Evolutionary conservation across 768 basidiomycete species (phyloP).

Genomic region (Chalciporus piperatus): DNA sequence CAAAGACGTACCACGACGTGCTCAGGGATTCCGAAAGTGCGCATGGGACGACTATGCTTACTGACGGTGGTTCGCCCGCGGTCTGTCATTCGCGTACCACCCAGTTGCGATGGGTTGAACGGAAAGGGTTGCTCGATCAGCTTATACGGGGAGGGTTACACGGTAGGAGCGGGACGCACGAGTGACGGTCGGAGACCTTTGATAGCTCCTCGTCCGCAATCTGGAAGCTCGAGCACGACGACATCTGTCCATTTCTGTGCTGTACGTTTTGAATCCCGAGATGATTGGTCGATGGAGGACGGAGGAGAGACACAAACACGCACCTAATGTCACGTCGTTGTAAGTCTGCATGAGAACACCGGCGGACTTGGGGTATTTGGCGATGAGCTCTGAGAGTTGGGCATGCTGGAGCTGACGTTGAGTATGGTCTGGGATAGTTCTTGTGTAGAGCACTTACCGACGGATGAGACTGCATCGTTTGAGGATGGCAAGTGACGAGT

Average conservation of each 20-base stretch:
- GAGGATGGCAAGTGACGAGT: too few relatives aligned
- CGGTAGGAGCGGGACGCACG: conserved; percentile 31
- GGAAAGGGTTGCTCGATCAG: neutral
- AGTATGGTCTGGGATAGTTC: neutral
- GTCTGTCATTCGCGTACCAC: conserved; percentile 33
- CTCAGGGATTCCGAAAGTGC: conserved; percentile 64
- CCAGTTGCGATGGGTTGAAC: neutral
- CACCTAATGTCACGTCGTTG: conserved; percentile 69
- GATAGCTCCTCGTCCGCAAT: conserved; percentile 54
- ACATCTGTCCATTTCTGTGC: conserved; percentile 74
- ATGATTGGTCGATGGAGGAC: neutral
- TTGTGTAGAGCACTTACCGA: conserved; percentile 15
- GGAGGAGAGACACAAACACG: conserved; percentile 1
- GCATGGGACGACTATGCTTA: conserved; percentile 57
- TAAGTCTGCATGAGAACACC: conserved; percentile 70
- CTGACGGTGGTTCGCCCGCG: conserved; percentile 31
- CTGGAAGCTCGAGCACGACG: conserved; percentile 56
- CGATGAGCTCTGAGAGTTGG: conserved; percentile 44
- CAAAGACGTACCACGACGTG: conserved; percentile 49
- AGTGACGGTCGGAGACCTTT: conserved; percentile 54
- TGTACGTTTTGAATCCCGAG: conserved; percentile 24
- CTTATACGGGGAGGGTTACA: neutral
- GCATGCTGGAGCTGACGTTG: conserved; percentile 37
- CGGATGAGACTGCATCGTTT: conserved; percentile 23
- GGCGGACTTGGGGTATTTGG: conserved; percentile 61